Evolutionary conservation across 352 stramenopile species (phyloP).

Genomic region (Ochromonadaceae sp.): DNA sequence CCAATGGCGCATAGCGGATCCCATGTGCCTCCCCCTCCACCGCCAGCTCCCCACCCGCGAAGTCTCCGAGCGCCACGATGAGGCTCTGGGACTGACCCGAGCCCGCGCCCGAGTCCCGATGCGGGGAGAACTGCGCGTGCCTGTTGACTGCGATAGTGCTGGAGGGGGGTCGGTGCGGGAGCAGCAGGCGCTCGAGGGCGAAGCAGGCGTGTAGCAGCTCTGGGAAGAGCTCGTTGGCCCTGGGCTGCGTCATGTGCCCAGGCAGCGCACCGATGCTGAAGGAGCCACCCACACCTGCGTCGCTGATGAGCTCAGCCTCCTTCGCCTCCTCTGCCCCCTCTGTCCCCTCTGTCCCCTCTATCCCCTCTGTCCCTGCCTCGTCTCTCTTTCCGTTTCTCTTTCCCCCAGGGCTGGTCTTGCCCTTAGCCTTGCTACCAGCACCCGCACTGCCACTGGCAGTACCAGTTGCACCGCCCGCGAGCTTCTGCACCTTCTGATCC

Average conservation of each 20-base stretch:
- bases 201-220: conserved; percentile 48
- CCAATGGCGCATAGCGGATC: conserved; percentile 50
- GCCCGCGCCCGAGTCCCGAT: conserved; percentile 54
- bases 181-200: conserved; percentile 42
- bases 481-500: too few relatives aligned
- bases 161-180: conserved; percentile 39
- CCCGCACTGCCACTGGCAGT: conserved; percentile 27
- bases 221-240: conserved; percentile 38
- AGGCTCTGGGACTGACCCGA: conserved; percentile 48
- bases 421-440: conserved; percentile 18
- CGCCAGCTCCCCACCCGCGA: conserved; percentile 46
- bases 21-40: conserved; percentile 48
- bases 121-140: conserved; percentile 54
- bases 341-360: too few relatives aligned
- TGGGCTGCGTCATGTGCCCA: conserved; percentile 33
- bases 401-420: neutral
- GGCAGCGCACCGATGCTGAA: conserved; percentile 45
- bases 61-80: conserved; percentile 58
- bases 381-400: conserved; percentile 23
- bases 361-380: conserved; percentile 26
- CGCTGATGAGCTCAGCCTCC: conserved; percentile 32
- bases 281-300: conserved; percentile 38
- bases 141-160: conserved; percentile 59
- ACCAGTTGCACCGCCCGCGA: neutral
- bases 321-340: too few relatives aligned